A percentile compares a stretch with the other conserved stretches of the same genome.
These are phyloP conservation scores for Suillus clintonianus DNA, from an alignment of 768 basidiomycete species.

Conservation along the genomic window DNA sequence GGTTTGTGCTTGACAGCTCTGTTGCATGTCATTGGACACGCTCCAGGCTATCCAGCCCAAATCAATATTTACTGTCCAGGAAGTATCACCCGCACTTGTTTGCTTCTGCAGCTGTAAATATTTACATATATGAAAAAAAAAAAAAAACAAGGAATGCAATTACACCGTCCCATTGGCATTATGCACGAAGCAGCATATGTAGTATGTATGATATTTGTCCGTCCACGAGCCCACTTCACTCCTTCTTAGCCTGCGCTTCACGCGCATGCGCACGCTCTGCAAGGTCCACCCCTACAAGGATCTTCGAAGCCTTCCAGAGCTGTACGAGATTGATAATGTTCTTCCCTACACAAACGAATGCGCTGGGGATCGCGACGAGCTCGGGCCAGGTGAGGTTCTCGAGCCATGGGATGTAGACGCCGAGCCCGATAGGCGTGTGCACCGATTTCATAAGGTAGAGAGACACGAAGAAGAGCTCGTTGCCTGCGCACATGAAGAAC, in stretches of 20 bases:
- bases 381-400: conserved; percentile 71
- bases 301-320: conserved; percentile 97
- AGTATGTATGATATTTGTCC: conserved; percentile 6
- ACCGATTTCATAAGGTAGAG: conserved; percentile 93
- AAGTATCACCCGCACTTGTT: not conserved
- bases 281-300: conserved; percentile 90
- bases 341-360: conserved; percentile 75
- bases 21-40: not conserved
- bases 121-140: conserved; percentile 6
- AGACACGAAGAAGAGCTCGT: conserved; percentile 94
- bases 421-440: conserved; percentile 62
- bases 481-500: conserved; percentile 91
- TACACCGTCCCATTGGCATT: conserved; percentile 9
- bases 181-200: conserved; percentile 9
- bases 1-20: not conserved
- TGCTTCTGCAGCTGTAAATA: not conserved
- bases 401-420: conserved; percentile 13
- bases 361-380: conserved; percentile 59
- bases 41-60: not conserved
- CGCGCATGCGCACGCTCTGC: conserved; percentile 77
- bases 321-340: conserved; percentile 95
- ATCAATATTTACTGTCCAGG: not conserved
- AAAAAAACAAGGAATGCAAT: conserved; percentile 10
- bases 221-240: conserved; percentile 3
- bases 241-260: conserved; percentile 33